Base-by-base conservation (phyloP, 2,329 filamentous ascomycete species). In the Didymella keratinophila region DNA sequence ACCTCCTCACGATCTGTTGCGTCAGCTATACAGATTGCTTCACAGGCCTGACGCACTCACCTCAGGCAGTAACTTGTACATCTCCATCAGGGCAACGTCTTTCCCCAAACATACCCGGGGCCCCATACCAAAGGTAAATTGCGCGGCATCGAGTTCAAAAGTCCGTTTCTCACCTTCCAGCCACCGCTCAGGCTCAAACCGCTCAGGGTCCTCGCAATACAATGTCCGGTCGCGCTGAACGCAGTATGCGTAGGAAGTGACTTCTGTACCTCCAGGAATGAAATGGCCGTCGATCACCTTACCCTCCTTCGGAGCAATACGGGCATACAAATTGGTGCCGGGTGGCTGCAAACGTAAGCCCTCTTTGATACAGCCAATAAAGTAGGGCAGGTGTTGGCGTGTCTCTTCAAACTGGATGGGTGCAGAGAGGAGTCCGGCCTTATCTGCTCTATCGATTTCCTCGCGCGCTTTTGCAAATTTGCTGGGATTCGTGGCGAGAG, bases 281-380 rank as follows among this genome's bases (percentile, higher is more conserved):
- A 74, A 76, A 18, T 76, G 37, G 2, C 77, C 78, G 43, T 78
- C 78, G 2, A 81, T 66, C 6, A 76, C 65, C 32, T 79, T 71
- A 2, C 71, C 72, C 3, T 60, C 65, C 18, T 64, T 56, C 3
- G 69, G 67, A 9, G 52, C 74, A 4, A 81, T 69, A 0, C 83
- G 77, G 2, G 82, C 79, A 65, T 85, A 83, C 25, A 84, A 78
- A 55, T 81, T 84, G 1, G 82, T 79, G 0, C 81, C 82, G 0
- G 83, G 78, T 1, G 83, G 83, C 52, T 79, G 78, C 20, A 86
- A 74, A 2, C 83, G 80, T 64, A 85, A 72, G 1, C 78, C 78
- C 64, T 85, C 83, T 25, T 80, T 79, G 44, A 86, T 77, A 59
- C 82, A 84, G 1, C 81, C 82, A 3, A 81, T 71, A 59, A 81